Evolutionary conservation across 768 basidiomycete species (phyloP).

Genomic region (Daedalea quercina): DNA sequence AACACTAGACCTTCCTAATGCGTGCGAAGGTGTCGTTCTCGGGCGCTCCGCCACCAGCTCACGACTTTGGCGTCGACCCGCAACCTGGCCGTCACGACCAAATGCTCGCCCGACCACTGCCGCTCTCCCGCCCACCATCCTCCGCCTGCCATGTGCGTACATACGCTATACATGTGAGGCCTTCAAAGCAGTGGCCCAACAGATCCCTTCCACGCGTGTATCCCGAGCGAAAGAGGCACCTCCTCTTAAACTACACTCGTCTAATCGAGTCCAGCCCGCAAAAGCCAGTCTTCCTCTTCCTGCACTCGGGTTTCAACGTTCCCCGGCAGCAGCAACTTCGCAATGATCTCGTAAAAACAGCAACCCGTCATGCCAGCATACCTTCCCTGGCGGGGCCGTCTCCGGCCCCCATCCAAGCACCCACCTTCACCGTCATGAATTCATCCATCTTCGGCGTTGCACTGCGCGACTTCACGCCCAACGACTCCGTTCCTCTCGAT

Average conservation of each 20-base stretch:
- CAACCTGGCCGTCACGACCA: not conserved
- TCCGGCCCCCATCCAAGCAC: constrained; percentile 25
- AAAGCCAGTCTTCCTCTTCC: constrained; percentile 70
- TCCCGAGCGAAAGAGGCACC: constrained; percentile 70
- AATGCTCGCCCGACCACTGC: constrained; percentile 13
- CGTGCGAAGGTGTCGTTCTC: not conserved
- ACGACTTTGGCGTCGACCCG: not conserved
- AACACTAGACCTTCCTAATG: constrained; percentile 3
- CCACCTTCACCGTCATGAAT: constrained; percentile 58
- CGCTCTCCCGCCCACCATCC: constrained; percentile 5
- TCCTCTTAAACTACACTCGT: constrained; percentile 73
- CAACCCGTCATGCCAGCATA: constrained; percentile 24
- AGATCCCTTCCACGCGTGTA: constrained; percentile 63
- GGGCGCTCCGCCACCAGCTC: not conserved
- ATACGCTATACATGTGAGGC: constrained; percentile 15
- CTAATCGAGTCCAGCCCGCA: constrained; percentile 53
- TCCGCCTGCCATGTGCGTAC: constrained; percentile 5
- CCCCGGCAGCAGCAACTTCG: constrained; percentile 63
- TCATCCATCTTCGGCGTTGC: constrained; percentile 79
- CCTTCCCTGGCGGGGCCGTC: constrained; percentile 24
- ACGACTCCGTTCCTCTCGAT: too few relatives aligned
- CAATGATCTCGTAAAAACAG: constrained; percentile 54
- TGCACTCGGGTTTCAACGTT: constrained; percentile 70
- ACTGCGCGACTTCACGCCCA: constrained; percentile 52
- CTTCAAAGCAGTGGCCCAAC: constrained; percentile 41